Percentiles rank a stretch among this genome's conserved stretches.
These are phyloP conservation scores for Fraxinus anomala DNA, from an alignment of 257 asterid genomes.

Conservation along the genomic window DNA sequence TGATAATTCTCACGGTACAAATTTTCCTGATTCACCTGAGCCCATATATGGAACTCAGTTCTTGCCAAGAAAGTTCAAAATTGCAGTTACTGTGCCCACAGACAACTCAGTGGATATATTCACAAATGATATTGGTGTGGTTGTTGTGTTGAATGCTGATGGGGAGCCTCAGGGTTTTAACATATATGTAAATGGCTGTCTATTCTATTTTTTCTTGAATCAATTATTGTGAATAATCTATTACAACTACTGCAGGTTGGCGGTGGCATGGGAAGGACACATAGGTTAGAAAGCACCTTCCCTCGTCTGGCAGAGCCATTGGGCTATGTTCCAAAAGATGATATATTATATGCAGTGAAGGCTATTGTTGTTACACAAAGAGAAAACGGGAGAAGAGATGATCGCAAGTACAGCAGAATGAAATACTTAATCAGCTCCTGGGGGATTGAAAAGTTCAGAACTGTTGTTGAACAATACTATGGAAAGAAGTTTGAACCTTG, in stretches of 20 bases:
- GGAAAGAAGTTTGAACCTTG: constrained; percentile 85
- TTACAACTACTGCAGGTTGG: constrained; percentile 45
- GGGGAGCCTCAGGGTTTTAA: constrained; percentile 97
- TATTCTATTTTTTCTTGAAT: constrained; percentile 16
- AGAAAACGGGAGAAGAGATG: constrained; percentile 98
- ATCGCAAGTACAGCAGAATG: constrained; percentile 94
- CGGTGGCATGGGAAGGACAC: constrained; percentile 98
- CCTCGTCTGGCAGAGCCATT: constrained; percentile 56
- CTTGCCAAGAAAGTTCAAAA: constrained; percentile 94
- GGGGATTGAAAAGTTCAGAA: constrained; percentile 94
- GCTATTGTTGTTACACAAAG: constrained; percentile 94
- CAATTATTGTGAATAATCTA: constrained; percentile 9
- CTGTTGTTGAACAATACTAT: constrained; percentile 80
- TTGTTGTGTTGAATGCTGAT: constrained; percentile 67
- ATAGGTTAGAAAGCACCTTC: constrained; percentile 49
- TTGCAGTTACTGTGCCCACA: constrained; percentile 90
- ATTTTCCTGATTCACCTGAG: constrained; percentile 87
- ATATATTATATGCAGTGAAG: constrained; percentile 85
- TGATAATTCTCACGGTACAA: constrained; percentile 90
- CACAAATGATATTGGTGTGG: constrained; percentile 90
- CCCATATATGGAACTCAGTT: constrained; percentile 98
- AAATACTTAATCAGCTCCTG: constrained; percentile 91
- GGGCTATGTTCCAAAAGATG: constrained; percentile 87
- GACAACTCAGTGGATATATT: constrained; percentile 94
- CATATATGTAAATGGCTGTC: constrained; percentile 62